Evolutionary conservation across 2,329 filamentous ascomycete species (phyloP).

Genomic region (Amauroascus verrucosus): DNA sequence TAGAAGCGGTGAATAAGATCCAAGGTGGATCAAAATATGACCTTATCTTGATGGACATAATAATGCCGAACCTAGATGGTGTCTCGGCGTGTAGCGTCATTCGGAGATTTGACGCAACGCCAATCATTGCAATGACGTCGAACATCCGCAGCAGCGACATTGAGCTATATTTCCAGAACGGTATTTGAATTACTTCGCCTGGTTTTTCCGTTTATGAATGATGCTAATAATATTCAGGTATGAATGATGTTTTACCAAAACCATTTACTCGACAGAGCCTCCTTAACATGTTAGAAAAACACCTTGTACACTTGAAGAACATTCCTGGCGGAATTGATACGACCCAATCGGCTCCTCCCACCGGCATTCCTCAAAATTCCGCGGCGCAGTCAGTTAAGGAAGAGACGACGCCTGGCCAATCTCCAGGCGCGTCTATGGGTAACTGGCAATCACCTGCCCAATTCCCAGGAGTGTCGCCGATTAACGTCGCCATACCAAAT

Average conservation of each 20-base stretch:
- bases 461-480: slow-evolving; percentile 48
- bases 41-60: slow-evolving; percentile 80
- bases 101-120: slow-evolving; percentile 69
- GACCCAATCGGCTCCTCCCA: slow-evolving; percentile 30
- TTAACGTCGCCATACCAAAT: slow-evolving; percentile 39
- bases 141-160: slow-evolving; percentile 96
- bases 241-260: slow-evolving; percentile 96
- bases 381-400: slow-evolving; percentile 50
- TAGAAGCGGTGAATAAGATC: slow-evolving; percentile 85
- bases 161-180: slow-evolving; percentile 92
- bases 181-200: slow-evolving; percentile 46
- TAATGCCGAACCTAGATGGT: slow-evolving; percentile 93
- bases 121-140: slow-evolving; percentile 97
- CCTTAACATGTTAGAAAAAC: slow-evolving; percentile 75
- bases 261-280: slow-evolving; percentile 88
- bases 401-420: slow-evolving; percentile 53
- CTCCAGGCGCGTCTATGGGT: slow-evolving; percentile 47
- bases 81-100: slow-evolving; percentile 92
- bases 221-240: slow-evolving; percentile 48
- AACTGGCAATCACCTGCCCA: slow-evolving; percentile 56
- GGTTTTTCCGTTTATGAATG: not conserved
- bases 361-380: slow-evolving; percentile 42
- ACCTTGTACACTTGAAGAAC: slow-evolving; percentile 74
- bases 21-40: slow-evolving; percentile 55
- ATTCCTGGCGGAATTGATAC: slow-evolving; percentile 48